Percentiles rank a stretch among this genome's conserved stretches.
phyloP scores from a whole-genome alignment of 768 basidiomycete species.

The Boletellus ananiceps region DNA sequence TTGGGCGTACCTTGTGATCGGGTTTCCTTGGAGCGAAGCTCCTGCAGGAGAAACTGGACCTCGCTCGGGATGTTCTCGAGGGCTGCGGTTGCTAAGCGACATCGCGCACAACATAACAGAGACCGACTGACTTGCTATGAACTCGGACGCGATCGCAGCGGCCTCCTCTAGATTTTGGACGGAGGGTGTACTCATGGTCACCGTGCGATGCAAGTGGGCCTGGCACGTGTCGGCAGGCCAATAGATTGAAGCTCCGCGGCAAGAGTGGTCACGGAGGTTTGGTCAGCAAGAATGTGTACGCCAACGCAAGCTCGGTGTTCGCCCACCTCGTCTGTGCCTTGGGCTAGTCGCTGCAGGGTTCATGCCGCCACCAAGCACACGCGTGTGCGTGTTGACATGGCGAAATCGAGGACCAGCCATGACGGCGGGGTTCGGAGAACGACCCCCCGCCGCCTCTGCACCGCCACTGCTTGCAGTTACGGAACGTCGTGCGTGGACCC shows the following conservation, averaged over 20 bases:
- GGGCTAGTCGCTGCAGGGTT: not conserved
- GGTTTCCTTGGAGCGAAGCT: conserved; percentile 43
- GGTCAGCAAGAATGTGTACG: not conserved
- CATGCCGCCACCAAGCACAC: not conserved
- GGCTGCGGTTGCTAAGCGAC: conserved; percentile 25
- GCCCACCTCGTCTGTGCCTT: no score
- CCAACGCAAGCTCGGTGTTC: no score
- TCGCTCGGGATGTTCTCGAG: conserved; percentile 49
- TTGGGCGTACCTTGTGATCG: conserved; percentile 36
- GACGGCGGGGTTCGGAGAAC: no score
- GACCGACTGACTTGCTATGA: conserved; percentile 40
- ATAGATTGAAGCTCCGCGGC: conserved; percentile 21
- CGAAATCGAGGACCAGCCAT: no score
- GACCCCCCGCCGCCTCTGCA: no score
- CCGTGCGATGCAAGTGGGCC: not conserved
- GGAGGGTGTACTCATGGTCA: conserved; percentile 30
- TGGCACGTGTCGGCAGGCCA: conserved; percentile 15
- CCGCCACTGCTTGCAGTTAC: no score
- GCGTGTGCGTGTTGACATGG: no score
- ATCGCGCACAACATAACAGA: not conserved
- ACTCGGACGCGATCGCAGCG: conserved; percentile 45
- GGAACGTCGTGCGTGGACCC: no score
- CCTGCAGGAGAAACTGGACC: conserved; percentile 44
- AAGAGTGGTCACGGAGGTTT: conserved; percentile 10
- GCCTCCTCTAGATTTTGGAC: conserved; percentile 45